phyloP scores from a whole-genome alignment of 306 rosid genomes.

The Datisca glomerata region DNA sequence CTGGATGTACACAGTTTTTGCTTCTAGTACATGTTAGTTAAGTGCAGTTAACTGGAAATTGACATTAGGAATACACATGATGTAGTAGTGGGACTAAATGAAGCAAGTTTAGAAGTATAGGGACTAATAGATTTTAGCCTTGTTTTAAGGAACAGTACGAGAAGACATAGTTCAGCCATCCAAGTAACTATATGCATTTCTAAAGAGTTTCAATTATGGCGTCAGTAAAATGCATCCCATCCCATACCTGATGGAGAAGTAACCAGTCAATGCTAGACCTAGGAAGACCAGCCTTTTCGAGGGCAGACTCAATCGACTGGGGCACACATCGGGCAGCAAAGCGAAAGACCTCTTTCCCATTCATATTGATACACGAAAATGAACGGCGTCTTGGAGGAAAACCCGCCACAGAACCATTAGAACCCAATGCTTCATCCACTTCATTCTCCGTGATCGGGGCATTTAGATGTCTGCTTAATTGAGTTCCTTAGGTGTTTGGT shows the following conservation, averaged over 20 bases:
- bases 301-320: constrained; percentile 68
- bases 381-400: constrained; percentile 63
- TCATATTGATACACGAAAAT: constrained; percentile 83
- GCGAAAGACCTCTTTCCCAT: constrained; percentile 84
- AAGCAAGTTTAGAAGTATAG: too few relatives aligned
- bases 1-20: too few relatives aligned
- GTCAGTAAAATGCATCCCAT: too few relatives aligned
- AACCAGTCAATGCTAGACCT: constrained; percentile 85
- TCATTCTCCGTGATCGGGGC: constrained; percentile 35
- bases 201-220: too few relatives aligned
- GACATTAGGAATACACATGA: too few relatives aligned
- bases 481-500: constrained; percentile 10
- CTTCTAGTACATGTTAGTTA: too few relatives aligned
- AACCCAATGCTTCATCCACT: constrained; percentile 37
- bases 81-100: too few relatives aligned
- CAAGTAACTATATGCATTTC: too few relatives aligned
- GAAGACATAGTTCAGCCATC: too few relatives aligned
- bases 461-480: constrained; percentile 44
- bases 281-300: constrained; percentile 59
- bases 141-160: too few relatives aligned
- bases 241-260: constrained; percentile 99
- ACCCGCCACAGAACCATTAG: constrained; percentile 50
- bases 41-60: too few relatives aligned
- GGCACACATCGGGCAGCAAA: constrained; percentile 88
- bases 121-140: too few relatives aligned